Percentiles rank a stretch among this genome's conserved stretches.
phyloP scores from a whole-genome alignment of 306 rosid genomes.

The Quercus suber region DNA sequence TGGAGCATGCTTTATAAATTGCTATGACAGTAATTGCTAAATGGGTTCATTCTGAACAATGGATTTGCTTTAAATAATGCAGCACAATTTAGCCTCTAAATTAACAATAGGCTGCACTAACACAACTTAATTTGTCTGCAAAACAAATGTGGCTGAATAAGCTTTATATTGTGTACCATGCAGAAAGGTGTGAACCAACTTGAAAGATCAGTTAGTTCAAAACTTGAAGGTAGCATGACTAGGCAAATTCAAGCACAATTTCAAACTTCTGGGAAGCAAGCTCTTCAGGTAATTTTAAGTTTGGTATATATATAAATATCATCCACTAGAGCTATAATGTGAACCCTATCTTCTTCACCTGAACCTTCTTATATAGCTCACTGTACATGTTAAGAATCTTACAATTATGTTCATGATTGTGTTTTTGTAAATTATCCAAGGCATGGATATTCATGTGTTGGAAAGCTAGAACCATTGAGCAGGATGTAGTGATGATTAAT shows the following conservation, averaged over 20 bases:
- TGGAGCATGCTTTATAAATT: conserved; percentile 3
- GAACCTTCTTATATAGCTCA: neutral
- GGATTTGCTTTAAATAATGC: conserved; percentile 5
- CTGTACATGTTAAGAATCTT: neutral
- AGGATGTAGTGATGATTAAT: neutral
- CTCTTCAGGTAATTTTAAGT: conserved; percentile 52
- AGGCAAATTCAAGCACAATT: conserved; percentile 70
- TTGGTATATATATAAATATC: neutral
- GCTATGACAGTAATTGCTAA: neutral
- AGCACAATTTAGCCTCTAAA: neutral
- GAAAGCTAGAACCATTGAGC: neutral
- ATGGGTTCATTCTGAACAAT: conserved; percentile 2
- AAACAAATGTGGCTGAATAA: conserved; percentile 16
- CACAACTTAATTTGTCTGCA: neutral
- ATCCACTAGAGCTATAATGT: neutral
- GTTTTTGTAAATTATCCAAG: neutral
- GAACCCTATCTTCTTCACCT: neutral
- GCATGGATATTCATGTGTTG: neutral
- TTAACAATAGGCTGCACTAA: conserved; percentile 4
- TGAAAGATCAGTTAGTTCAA: conserved; percentile 56
- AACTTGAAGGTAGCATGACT: conserved; percentile 59
- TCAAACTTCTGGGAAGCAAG: conserved; percentile 75
- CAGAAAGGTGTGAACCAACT: conserved; percentile 77
- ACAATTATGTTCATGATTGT: neutral
- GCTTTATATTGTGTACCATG: conserved; percentile 22